Evolutionary conservation across 345 rosid species (phyloP).

Genomic region (Rhizophora mangle): DNA sequence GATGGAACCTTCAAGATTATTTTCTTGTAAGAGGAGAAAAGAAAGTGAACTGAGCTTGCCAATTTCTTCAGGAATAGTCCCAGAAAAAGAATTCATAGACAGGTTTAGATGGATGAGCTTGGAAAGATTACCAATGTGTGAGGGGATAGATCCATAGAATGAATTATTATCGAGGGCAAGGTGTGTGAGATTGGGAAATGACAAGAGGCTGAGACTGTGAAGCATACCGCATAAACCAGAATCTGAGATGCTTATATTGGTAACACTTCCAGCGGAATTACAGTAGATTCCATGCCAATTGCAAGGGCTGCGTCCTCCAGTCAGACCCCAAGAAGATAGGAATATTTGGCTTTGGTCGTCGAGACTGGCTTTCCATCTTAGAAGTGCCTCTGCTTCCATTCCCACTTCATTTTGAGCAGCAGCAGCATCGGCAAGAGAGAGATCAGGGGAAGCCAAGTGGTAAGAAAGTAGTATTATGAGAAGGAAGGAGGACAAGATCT

Average conservation of each 20-base stretch:
- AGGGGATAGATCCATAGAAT: slow-evolving; percentile 23
- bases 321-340: slow-evolving; percentile 1
- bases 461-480: neutral
- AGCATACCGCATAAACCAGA: slow-evolving; percentile 11
- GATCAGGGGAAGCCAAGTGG: neutral
- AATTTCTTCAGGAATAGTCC: slow-evolving; percentile 12
- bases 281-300: slow-evolving; percentile 20
- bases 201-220: slow-evolving; percentile 9
- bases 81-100: neutral
- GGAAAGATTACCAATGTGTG: slow-evolving; percentile 17
- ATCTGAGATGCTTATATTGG: slow-evolving; percentile 5
- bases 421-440: neutral
- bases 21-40: neutral
- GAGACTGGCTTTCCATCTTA: slow-evolving; percentile 25
- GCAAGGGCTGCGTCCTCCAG: slow-evolving; percentile 6
- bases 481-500: neutral
- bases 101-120: slow-evolving; percentile 19
- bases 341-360: slow-evolving; percentile 8
- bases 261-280: neutral
- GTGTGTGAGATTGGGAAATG: slow-evolving; percentile 6
- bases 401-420: neutral
- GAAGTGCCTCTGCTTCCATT: slow-evolving; percentile 12
- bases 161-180: slow-evolving; percentile 8
- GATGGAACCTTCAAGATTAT: neutral
- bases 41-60: neutral